phyloP scores from a whole-genome alignment of 169 alveolate species.

The Plasmodium vivax region DNA sequence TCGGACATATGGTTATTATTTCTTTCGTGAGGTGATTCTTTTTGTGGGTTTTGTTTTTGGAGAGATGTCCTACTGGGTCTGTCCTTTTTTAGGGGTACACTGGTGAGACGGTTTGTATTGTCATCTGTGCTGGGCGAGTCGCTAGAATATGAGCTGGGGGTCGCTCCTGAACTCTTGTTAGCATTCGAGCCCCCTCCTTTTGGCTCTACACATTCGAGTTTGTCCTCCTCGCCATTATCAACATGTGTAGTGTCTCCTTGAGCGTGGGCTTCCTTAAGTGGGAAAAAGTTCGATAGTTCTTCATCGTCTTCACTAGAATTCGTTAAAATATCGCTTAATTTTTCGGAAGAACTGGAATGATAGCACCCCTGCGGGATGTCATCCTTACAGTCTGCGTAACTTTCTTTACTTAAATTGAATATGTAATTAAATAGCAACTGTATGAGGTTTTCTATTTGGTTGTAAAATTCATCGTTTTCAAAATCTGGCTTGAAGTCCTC shows the following conservation, averaged over 20 bases:
- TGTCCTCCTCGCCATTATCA: background rate
- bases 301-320: constrained; percentile 27
- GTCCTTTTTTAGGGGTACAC: background rate
- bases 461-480: constrained; percentile 61
- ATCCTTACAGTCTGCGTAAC: background rate
- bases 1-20: constrained; percentile 18
- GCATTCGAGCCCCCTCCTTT: background rate
- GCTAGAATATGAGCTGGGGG: background rate
- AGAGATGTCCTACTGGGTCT: background rate
- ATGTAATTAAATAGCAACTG: constrained; percentile 47
- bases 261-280: background rate
- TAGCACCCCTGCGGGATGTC: background rate
- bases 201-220: background rate
- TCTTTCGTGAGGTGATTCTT: background rate
- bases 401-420: constrained; percentile 44
- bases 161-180: background rate
- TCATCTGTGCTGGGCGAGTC: background rate
- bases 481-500: constrained; percentile 4
- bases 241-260: background rate
- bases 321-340: constrained; percentile 15
- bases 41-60: background rate
- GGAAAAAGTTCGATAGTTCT: background rate
- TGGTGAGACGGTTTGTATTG: background rate
- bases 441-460: constrained; percentile 22
- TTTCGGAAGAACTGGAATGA: constrained; percentile 57